phyloP scores from a whole-genome alignment of 805 yeast genomes.

The Cyberlindnera nakhonratchasimensis region DNA sequence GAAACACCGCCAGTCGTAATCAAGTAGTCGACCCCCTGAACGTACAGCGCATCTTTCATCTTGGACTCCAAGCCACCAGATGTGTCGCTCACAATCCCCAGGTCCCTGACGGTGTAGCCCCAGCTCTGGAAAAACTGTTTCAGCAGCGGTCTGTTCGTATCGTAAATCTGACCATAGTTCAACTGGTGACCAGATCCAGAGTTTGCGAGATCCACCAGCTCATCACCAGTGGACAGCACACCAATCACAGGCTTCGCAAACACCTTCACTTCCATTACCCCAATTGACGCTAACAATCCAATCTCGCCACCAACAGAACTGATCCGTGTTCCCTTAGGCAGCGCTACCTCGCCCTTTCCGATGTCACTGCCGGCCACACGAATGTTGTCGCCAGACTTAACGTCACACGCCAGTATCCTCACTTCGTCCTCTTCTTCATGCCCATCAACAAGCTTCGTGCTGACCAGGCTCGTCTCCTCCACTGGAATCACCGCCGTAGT shows the following conservation, averaged over 20 bases:
- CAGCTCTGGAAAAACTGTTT: constrained; percentile 33
- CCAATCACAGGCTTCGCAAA: constrained; percentile 43
- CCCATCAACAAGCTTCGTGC: constrained; percentile 30
- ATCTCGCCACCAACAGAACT: constrained; percentile 47
- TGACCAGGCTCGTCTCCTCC: constrained; percentile 43
- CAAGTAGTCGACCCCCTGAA: constrained; percentile 36
- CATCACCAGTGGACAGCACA: constrained; percentile 51
- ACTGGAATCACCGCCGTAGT: constrained; percentile 53
- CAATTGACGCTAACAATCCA: constrained; percentile 47
- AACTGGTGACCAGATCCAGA: constrained; percentile 4
- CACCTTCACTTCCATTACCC: constrained; percentile 36
- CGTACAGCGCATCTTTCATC: constrained; percentile 19
- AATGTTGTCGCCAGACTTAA: constrained; percentile 41
- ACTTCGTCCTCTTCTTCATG: constrained; percentile 42
- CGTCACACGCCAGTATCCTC: constrained; percentile 37
- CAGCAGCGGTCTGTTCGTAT: constrained; percentile 47
- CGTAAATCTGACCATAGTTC: constrained; percentile 45
- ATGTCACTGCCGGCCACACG: constrained; percentile 48
- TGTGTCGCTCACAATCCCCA: constrained; percentile 48
- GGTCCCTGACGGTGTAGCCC: constrained; percentile 40
- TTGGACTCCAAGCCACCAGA: constrained; percentile 30
- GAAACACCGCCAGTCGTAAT: constrained; percentile 58
- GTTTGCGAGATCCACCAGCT: constrained; percentile 35
- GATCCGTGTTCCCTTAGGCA: constrained; percentile 35
- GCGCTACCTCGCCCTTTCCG: constrained; percentile 34